Base-by-base conservation (phyloP, 139 green algal genomes). In the Auxenochlorella pyrenoidosa region DNA sequence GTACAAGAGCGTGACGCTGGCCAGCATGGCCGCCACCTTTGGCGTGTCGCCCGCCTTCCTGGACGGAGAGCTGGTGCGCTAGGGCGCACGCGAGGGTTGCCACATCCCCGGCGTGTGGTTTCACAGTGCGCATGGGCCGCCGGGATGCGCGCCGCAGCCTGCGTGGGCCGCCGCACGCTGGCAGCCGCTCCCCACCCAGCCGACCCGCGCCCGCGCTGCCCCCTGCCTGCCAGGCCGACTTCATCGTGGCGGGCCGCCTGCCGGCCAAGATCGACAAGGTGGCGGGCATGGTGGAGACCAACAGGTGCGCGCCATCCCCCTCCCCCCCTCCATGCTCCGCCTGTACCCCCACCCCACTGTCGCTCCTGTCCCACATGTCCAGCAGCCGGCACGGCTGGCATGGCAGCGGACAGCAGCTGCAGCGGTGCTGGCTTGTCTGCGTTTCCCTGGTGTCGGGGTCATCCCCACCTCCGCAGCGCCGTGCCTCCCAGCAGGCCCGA, bases 231-330 rank as follows among this genome's bases (percentile, higher is more conserved):
- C 77, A 84, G 79, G 80, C 94, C 2, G 94, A 96, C 85, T 98
- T 99, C 90, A 99, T 99, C 79, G 96, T 97, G 19, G 92, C 94
- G 13, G 97, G 97, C 3, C 92, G 96, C 8, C 89, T 99, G 47
- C 93, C 96, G 75, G 97, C 96, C n/a, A 98, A 98, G 88, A 98
- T 99, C 59, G 98, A 99, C 94, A 98, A 97, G 89, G 97, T 97
- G 47, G 91, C 93, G 43, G 95, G 95, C 38, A 90, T 99, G 40
- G 91, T 99, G 10, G 94, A 99, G 90, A 99, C 97, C 32, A 99
- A 96, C 89, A 22, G 72, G 72, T 76, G 72, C 1, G 51, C 65
- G 26, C 34, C 51, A 2, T 34, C 77, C 16, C 3, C 51, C 16
- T 34, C 77, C 16, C 3, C 40, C n/a, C 38, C 38, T 24, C 15